Evolutionary conservation across 176 grass and related monocot genomes (phyloP), one percentile per base, ranked within the genome.

Genomic region (Puya raimondii): DNA sequence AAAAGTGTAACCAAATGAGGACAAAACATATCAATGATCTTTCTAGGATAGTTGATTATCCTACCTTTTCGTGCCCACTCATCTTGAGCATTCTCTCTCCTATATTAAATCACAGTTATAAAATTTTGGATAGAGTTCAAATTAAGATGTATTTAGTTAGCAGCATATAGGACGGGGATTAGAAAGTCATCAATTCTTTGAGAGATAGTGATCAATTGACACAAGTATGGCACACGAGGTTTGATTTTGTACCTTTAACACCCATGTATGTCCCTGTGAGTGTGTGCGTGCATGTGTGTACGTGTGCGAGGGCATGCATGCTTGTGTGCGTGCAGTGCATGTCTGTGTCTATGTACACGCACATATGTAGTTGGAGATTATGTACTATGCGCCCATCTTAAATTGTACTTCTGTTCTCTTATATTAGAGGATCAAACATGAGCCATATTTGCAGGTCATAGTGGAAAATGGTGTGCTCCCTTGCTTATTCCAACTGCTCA

Each of bases 401-500:
- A 15, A n/a, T 16, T 58, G 15, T 58, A 9, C 7, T 18, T 59
- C 54, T 21, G 33, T 59, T 59, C 54, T 59, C 64, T 48, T 53
- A 63, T 23, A 61, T 50, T 67, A 25, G 66, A 70, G 63, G 47
- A 49, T 83, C 63, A 72, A 63, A 13, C 47, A 8, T 48, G 23
- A 61, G 59, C 11, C 23, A 51, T 66, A 51, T 81, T 81, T 68
- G 50, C 88, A 91, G 92, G 23, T 81, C 52, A 52, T 96, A 72
- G n/a, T 96, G 74, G 86, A 89, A 64, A 78, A 63, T 61, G 70
- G 67, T 70, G 48, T 86, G 58, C 78, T 96, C 64, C 82, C 71
- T 82, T 87, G 50, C 65, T 72, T 88, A 57, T 66, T 25, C 7
- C 82, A 58, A 48, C 51, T 91, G 56, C 64, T 96, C 50, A 53